Evolutionary conservation across 768 basidiomycete genomes (phyloP).

Genomic region (Trametes coccinea): DNA sequence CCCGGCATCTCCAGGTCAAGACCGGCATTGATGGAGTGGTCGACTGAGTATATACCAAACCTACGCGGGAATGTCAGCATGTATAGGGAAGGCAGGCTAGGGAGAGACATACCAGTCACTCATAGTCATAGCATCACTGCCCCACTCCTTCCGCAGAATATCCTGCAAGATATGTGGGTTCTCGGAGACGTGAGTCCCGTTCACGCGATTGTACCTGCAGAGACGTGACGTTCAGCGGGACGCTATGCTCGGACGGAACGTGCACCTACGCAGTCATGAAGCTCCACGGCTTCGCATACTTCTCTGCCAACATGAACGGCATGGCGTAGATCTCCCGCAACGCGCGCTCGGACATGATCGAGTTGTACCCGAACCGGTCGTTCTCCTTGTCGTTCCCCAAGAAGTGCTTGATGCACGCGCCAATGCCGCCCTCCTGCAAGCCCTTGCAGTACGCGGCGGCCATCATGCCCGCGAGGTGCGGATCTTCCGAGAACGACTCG

Average conservation of each 20-base stretch:
- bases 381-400: constrained; percentile 84
- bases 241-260: background rate
- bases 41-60: constrained; percentile 73
- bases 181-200: constrained; percentile 73
- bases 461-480: constrained; percentile 67
- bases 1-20: constrained; percentile 84
- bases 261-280: constrained; percentile 62
- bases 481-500: constrained; percentile 81
- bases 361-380: constrained; percentile 64
- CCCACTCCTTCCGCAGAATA: constrained; percentile 73
- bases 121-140: constrained; percentile 73
- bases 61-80: constrained; percentile 34
- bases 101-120: constrained; percentile 65
- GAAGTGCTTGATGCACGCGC: constrained; percentile 80
- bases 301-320: constrained; percentile 62
- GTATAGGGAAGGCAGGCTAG: background rate
- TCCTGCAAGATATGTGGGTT: constrained; percentile 57
- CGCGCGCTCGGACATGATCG: constrained; percentile 49
- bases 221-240: background rate
- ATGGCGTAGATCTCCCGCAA: constrained; percentile 61
- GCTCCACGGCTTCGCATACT: constrained; percentile 52
- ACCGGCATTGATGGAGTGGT: constrained; percentile 68
- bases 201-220: constrained; percentile 68
- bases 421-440: constrained; percentile 75
- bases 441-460: constrained; percentile 76